Base-by-base conservation (phyloP, 371 early-diverging fungal species). In the Sporodiniella umbellata region DNA sequence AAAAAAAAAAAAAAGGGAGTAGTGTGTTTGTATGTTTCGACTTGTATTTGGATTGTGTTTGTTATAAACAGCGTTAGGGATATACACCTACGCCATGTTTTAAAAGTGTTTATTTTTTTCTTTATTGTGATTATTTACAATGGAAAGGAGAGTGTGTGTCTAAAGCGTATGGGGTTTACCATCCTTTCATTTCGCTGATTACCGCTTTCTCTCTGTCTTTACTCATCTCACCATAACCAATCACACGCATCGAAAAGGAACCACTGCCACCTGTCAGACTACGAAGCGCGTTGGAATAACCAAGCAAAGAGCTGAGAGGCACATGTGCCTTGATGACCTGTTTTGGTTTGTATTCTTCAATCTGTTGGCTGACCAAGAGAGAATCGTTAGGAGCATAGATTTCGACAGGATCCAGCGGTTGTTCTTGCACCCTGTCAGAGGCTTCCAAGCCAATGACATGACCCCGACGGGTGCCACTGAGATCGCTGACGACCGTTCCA, bases 211-310 rank as follows among this genome's bases (percentile, higher is more conserved):
- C 86, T 53, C 86, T 75, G 58, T 90, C 88, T 47, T 70, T 67
- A 31, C 78, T 73, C 88, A 94, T 87, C 23, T 78, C 64, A 2
- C 90, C 90, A 70, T 92, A 93, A 0, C 91, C 93, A 54, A 79
- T 72, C n/a, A 94, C 78, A 33, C 82, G 77, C 94, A 96, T 93
- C 5, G 86, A 75, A 51, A 94, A 90, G 8, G 82, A 70, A 7
- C 81, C 93, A 8, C 85, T 83, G 10, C 97, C 97, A 0, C 86
- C 93, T 0, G 97, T 93, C 62, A 94, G 63, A 19, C 90, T 88
- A 37, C 97, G 75, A 59, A 97, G 63, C 1, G 80, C 75, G 7
- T 84, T 84, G n/a, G 93, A 82, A 51, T 96, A 97, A 0, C 95
- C 96, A 0, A 95, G 63, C 88, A 96, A 81, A 0, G 87, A 79